These are phyloP conservation scores for Actinomortierella ambigua DNA, from an alignment of 371 early-diverging fungal genomes.

Conservation along the genomic window DNA sequence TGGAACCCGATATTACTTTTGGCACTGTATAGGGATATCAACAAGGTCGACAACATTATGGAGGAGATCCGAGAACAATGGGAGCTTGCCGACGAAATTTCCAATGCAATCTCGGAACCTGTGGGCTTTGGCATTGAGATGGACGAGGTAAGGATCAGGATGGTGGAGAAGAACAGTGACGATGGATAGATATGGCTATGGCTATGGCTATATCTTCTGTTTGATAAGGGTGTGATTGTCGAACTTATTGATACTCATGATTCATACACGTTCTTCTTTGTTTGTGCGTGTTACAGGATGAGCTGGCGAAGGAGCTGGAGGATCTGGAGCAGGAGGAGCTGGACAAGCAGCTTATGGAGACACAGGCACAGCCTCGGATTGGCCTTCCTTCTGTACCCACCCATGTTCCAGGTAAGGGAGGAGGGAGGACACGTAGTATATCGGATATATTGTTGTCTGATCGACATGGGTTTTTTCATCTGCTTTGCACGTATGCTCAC, in stretches of 20 bases:
- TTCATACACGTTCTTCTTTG: constrained; percentile 1
- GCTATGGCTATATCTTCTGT: not conserved
- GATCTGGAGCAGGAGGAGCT: constrained; percentile 93
- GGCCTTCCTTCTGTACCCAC: constrained; percentile 64
- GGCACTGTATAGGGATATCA: constrained; percentile 74
- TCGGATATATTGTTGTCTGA: constrained; percentile 11
- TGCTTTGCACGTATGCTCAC: not conserved
- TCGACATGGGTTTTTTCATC: constrained; percentile 3
- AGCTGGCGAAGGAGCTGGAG: constrained; percentile 91
- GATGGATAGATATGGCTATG: not conserved
- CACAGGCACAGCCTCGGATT: constrained; percentile 65
- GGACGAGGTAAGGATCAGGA: constrained; percentile 71
- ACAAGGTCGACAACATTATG: constrained; percentile 95
- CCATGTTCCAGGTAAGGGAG: constrained; percentile 67
- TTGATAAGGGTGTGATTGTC: not conserved
- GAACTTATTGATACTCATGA: not conserved
- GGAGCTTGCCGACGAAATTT: constrained; percentile 95
- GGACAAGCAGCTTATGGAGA: constrained; percentile 85
- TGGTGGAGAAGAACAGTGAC: not conserved
- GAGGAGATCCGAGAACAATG: constrained; percentile 98
- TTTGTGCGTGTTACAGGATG: constrained; percentile 61
- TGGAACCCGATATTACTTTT: not conserved
- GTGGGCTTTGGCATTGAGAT: constrained; percentile 83
- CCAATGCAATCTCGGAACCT: constrained; percentile 92
- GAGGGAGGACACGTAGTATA: not conserved